A percentile compares a stretch with the other conserved stretches of the same genome.
Evolutionary conservation across 1,284 basidiomycete species (phyloP).

Genomic region (Golubevia pallescens): DNA sequence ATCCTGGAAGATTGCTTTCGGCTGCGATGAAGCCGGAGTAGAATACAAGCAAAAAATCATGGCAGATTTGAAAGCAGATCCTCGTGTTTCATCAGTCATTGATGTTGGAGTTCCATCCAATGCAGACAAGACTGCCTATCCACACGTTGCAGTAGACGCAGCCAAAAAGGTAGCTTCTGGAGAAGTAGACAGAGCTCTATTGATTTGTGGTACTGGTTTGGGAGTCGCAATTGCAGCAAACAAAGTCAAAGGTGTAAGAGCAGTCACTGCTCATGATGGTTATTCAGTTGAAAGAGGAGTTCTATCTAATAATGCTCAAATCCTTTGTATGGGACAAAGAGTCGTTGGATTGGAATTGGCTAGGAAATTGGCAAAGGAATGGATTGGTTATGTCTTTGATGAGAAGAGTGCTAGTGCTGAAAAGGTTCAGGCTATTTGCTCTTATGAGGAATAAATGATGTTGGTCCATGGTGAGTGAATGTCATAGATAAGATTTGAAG

Average conservation of each 20-base stretch:
- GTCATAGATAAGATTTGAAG: too few species aligned
- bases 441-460: too few species aligned
- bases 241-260: slow-evolving; percentile 66
- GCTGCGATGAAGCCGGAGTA: slow-evolving; percentile 32
- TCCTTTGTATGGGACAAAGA: slow-evolving; percentile 67
- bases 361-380: slow-evolving; percentile 65
- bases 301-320: slow-evolving; percentile 67
- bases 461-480: too few species aligned
- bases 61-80: slow-evolving; percentile 37
- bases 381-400: slow-evolving; percentile 67
- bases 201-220: slow-evolving; percentile 67
- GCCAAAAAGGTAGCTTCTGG: slow-evolving; percentile 65
- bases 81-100: slow-evolving; percentile 36
- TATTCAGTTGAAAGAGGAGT: slow-evolving; percentile 67
- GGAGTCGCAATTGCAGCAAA: slow-evolving; percentile 66
- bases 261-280: slow-evolving; percentile 66
- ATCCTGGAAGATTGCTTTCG: slow-evolving; percentile 17
- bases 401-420: slow-evolving; percentile 60
- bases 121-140: slow-evolving; percentile 65
- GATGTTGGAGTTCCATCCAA: slow-evolving; percentile 44
- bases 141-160: slow-evolving; percentile 66
- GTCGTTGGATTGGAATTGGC: slow-evolving; percentile 67
- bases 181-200: slow-evolving; percentile 66
- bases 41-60: slow-evolving; percentile 50
- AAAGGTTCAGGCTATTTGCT: slow-evolving; percentile 66